Percentiles rank a stretch among this genome's conserved stretches.
Evolutionary conservation across 2,329 filamentous ascomycete species (phyloP).

Genomic region (Nemania sp.): DNA sequence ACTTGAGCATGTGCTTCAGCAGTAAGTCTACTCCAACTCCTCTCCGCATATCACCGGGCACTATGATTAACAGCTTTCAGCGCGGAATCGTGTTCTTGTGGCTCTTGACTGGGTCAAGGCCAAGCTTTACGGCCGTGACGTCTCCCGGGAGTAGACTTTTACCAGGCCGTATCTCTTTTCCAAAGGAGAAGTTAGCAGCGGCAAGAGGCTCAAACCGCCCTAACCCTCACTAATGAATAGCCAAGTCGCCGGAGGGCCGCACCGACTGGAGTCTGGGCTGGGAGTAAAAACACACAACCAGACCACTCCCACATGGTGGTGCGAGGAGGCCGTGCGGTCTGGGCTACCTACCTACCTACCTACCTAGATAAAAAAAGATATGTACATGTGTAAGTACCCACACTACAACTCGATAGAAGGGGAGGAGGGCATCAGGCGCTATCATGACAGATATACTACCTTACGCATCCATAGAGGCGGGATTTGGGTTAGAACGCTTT

Average conservation of each 20-base stretch:
- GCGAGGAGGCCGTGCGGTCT: background rate
- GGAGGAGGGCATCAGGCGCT: constrained; percentile 3
- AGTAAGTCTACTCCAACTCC: constrained; percentile 64
- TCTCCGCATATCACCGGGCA: background rate
- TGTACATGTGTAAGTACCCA: constrained; percentile 17
- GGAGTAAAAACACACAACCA: background rate
- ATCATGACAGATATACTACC: background rate
- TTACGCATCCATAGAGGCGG: constrained; percentile 14
- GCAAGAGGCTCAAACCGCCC: background rate
- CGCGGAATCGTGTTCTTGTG: constrained; percentile 92
- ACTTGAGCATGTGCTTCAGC: constrained; percentile 99
- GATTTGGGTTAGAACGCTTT: constrained; percentile 14
- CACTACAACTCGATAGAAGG: constrained; percentile 19
- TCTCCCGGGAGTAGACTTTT: constrained; percentile 74
- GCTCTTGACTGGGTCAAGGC: constrained; percentile 96
- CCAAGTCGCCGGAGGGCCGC: background rate
- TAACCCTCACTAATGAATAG: constrained; percentile 1
- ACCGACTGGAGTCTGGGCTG: constrained; percentile 2
- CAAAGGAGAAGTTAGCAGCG: background rate
- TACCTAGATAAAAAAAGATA: background rate
- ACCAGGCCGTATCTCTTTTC: background rate
- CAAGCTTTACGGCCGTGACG: constrained; percentile 93
- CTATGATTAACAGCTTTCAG: constrained; percentile 49
- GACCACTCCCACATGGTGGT: background rate
- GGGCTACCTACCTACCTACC: no score